Conservation (phyloP, 306 rosid species). For the Inga leiocalycina region DNA sequence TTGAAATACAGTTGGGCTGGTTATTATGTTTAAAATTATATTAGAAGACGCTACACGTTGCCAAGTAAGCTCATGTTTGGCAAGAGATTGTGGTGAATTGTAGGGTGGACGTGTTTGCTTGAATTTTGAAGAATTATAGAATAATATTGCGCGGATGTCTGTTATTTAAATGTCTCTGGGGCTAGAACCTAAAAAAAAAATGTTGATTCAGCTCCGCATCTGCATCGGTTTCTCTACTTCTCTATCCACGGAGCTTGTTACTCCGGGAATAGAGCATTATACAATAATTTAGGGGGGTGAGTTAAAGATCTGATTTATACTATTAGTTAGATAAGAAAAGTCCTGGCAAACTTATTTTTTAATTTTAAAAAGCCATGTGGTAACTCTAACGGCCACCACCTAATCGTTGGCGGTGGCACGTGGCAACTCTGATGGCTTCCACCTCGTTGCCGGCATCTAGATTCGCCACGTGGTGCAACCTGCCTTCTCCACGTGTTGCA, state of each 20-base stretch:
- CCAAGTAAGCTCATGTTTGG: constrained; percentile 25
- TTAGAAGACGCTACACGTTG: constrained; percentile 18
- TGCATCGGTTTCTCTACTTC: not conserved
- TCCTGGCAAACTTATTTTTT: not conserved
- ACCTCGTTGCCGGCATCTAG: too few species aligned
- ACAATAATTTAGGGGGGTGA: too few species aligned
- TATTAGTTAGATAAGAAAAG: not conserved
- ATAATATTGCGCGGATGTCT: not conserved
- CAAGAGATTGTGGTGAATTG: constrained; percentile 28
- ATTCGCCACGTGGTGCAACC: too few species aligned
- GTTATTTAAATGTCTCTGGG: not conserved
- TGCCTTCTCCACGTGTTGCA: too few species aligned
- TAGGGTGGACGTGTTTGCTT: constrained; percentile 25
- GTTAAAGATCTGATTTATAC: not conserved
- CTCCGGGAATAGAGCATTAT: not conserved
- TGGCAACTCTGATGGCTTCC: too few species aligned
- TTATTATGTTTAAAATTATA: not conserved
- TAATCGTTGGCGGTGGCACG: too few species aligned
- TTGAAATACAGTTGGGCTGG: not conserved
- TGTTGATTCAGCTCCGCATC: not conserved
- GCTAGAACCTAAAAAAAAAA: too few species aligned
- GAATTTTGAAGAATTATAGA: not conserved
- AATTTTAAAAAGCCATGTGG: too few species aligned
- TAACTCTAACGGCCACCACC: too few species aligned
- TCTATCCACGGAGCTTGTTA: not conserved